Conservation (phyloP, 108 stramenopile genomes). For the Cyclotella baltica region DNA sequence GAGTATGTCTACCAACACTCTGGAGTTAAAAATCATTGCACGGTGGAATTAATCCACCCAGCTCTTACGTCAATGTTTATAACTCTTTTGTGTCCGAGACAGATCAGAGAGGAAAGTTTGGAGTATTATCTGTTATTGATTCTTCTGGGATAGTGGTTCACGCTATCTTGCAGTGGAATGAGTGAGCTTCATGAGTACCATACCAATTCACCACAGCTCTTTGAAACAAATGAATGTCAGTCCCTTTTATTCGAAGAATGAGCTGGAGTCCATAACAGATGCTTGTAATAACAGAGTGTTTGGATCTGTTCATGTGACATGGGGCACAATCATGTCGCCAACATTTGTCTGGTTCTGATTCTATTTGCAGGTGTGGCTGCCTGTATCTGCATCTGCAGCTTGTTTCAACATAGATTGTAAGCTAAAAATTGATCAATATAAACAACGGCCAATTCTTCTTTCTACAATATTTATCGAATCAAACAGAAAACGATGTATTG, state of each 20-base stretch:
- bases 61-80: constrained; percentile 45
- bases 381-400: no score
- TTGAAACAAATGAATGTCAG: constrained; percentile 47
- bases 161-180: constrained; percentile 36
- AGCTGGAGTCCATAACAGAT: constrained; percentile 49
- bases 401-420: no score
- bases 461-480: no score
- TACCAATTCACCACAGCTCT: constrained; percentile 36
- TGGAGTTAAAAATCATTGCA: constrained; percentile 66
- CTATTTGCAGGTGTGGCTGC: no score
- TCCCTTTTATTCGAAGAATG: constrained; percentile 30
- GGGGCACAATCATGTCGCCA: constrained; percentile 55
- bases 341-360: no score
- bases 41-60: constrained; percentile 27
- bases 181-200: constrained; percentile 68
- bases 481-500: no score
- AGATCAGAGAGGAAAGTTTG: constrained; percentile 59
- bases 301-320: constrained; percentile 66
- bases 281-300: constrained; percentile 53
- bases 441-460: no score
- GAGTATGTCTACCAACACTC: constrained; percentile 64
- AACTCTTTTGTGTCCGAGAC: constrained; percentile 27
- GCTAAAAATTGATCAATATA: no score
- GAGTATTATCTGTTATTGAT: constrained; percentile 47
- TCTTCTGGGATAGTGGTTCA: constrained; percentile 50